Evolutionary conservation across 2,329 filamentous ascomycete genomes (phyloP).

Genomic region (Cladophialophora bantiana): DNA sequence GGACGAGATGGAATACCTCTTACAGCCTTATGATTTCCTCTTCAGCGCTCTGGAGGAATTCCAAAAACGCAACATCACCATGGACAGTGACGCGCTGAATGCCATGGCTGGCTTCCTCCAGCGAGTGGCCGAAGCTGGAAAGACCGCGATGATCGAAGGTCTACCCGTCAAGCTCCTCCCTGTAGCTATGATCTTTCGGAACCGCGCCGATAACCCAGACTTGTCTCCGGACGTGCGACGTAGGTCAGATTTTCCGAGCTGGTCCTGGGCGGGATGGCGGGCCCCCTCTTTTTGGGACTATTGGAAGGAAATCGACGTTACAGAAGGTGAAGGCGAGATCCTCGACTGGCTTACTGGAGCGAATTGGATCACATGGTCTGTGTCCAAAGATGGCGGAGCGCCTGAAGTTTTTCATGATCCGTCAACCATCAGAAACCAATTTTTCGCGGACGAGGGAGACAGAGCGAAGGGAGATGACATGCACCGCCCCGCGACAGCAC

Average conservation of each 20-base stretch:
- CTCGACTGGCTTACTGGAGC: neutral
- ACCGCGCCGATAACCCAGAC: neutral
- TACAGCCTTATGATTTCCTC: constrained; percentile 2
- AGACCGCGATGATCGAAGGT: constrained; percentile 7
- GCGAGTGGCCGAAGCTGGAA: neutral
- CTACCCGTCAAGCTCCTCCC: constrained; percentile 4
- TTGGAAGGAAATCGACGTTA: neutral
- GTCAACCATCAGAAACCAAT: neutral
- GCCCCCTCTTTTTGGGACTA: constrained; percentile 1
- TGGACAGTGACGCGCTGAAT: constrained; percentile 8
- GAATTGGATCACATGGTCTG: neutral
- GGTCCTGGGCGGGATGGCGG: constrained; percentile 11
- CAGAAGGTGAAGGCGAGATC: neutral
- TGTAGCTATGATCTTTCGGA: constrained; percentile 2
- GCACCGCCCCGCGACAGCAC: neutral
- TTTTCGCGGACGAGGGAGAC: neutral
- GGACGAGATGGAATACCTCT: constrained; percentile 1
- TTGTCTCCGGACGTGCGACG: neutral
- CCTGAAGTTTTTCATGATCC: neutral
- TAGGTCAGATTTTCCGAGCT: constrained; percentile 8
- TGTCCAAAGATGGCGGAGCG: neutral
- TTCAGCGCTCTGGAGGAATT: constrained; percentile 11
- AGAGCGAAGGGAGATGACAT: neutral
- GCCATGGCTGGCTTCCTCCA: constrained; percentile 10
- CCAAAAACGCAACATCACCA: constrained; percentile 3